phyloP scores from a whole-genome alignment of 2,329 filamentous ascomycete genomes.

The Bimuria novae-zelandiae region DNA sequence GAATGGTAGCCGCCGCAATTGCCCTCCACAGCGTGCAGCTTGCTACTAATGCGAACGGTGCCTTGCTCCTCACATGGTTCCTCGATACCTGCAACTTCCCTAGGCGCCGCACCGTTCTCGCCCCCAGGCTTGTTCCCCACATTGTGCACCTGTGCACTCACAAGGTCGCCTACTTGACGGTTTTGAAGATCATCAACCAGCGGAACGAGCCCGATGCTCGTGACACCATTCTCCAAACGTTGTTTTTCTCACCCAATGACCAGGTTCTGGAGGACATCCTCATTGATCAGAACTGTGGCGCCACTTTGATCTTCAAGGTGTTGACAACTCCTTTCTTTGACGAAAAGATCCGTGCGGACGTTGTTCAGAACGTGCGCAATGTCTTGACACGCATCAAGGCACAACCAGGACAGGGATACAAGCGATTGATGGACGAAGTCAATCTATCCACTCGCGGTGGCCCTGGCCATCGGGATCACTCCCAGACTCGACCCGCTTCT shows the following conservation, averaged over 20 bases:
- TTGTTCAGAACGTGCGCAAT: conserved; percentile 88
- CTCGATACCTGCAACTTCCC: conserved; percentile 97
- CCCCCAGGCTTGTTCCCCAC: conserved; percentile 88
- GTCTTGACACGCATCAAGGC: conserved; percentile 90
- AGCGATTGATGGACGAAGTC: conserved; percentile 98
- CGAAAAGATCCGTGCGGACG: conserved; percentile 82
- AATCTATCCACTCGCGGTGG: conserved; percentile 70
- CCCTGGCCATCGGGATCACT: conserved; percentile 44
- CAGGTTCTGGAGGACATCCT: conserved; percentile 88
- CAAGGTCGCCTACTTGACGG: conserved; percentile 96
- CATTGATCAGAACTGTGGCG: conserved; percentile 86
- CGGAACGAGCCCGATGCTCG: conserved; percentile 91
- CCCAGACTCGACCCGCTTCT: conserved; percentile 43
- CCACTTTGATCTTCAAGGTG: conserved; percentile 97
- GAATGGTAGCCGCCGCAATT: conserved; percentile 91
- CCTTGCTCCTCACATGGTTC: conserved; percentile 94
- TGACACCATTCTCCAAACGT: conserved; percentile 83
- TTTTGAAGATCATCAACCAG: conserved; percentile 98
- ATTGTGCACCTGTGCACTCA: conserved; percentile 96
- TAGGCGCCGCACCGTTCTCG: conserved; percentile 84
- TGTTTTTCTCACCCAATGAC: conserved; percentile 91
- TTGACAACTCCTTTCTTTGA: conserved; percentile 97
- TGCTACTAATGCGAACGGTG: conserved; percentile 94
- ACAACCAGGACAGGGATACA: conserved; percentile 93
- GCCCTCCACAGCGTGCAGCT: conserved; percentile 96